Conservation (phyloP, 345 rosid genomes). For the Moricandia arvensis region DNA sequence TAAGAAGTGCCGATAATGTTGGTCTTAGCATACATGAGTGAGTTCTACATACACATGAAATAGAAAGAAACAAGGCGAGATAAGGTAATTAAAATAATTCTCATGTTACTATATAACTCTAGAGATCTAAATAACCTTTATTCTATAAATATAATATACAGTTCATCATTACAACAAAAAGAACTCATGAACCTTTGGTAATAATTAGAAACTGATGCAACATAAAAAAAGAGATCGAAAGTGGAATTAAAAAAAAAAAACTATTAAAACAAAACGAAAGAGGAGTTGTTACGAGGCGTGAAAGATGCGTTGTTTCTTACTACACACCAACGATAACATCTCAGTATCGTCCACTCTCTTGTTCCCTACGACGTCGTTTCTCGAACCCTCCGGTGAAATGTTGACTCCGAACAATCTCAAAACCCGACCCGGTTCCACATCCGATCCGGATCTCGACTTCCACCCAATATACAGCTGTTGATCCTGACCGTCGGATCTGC, state of each 20-base stretch:
- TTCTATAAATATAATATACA: slow-evolving; percentile 34
- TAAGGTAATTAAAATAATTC: background rate
- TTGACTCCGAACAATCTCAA: slow-evolving; percentile 83
- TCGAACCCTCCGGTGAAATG: slow-evolving; percentile 44
- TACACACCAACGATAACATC: slow-evolving; percentile 51
- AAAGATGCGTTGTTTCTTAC: slow-evolving; percentile 72
- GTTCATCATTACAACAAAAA: slow-evolving; percentile 39
- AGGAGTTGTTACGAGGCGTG: slow-evolving; percentile 66
- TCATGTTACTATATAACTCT: background rate
- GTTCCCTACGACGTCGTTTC: slow-evolving; percentile 35
- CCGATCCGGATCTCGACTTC: slow-evolving; percentile 44
- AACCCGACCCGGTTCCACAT: slow-evolving; percentile 46
- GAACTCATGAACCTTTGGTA: slow-evolving; percentile 37
- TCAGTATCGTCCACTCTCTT: slow-evolving; percentile 67
- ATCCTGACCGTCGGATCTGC: slow-evolving; percentile 75
- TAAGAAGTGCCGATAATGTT: too few relatives aligned
- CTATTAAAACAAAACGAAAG: background rate
- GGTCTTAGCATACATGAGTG: too few relatives aligned
- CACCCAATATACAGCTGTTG: slow-evolving; percentile 71
- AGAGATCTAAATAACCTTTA: background rate
- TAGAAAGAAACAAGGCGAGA: slow-evolving; percentile 1
- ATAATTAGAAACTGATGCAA: slow-evolving; percentile 19
- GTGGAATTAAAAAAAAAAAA: background rate
- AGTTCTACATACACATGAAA: background rate
- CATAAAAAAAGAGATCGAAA: slow-evolving; percentile 1